phyloP scores from a whole-genome alignment of 2,329 filamentous ascomycete species.

The Apiospora rasikravindrae region DNA sequence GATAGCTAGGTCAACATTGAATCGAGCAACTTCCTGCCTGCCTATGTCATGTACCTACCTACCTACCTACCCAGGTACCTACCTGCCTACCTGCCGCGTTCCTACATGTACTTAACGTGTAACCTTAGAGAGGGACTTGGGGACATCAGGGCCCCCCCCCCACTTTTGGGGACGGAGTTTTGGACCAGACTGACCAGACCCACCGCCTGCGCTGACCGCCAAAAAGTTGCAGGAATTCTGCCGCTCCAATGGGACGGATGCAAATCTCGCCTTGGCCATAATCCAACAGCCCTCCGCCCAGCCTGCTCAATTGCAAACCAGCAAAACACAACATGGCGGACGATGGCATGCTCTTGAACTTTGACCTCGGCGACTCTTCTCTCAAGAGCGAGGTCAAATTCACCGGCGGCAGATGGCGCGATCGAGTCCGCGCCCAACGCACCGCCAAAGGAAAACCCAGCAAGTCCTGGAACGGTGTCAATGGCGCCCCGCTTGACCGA shows the following conservation, averaged over 20 bases:
- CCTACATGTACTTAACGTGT: too few relatives aligned
- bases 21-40: too few relatives aligned
- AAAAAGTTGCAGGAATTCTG: conserved; percentile 25
- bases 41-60: too few relatives aligned
- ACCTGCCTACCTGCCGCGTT: too few relatives aligned
- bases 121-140: not conserved
- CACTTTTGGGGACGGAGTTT: not conserved
- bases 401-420: conserved; percentile 92
- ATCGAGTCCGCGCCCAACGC: conserved; percentile 82
- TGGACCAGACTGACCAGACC: not conserved
- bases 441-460: conserved; percentile 43
- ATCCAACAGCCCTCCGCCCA: not conserved
- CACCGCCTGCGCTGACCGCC: conserved; percentile 19
- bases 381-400: conserved; percentile 69
- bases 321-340: conserved; percentile 72
- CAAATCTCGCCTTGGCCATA: conserved; percentile 12
- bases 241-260: conserved; percentile 1
- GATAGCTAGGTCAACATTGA: too few relatives aligned
- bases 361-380: conserved; percentile 74
- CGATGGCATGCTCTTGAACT: conserved; percentile 94
- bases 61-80: too few relatives aligned
- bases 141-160: not conserved
- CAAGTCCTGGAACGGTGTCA: conserved; percentile 35
- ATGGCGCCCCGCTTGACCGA: conserved; percentile 37
- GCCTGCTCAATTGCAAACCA: not conserved